phyloP scores from a whole-genome alignment of 2,329 filamentous ascomycete species.

The Calonectria henricotiae region DNA sequence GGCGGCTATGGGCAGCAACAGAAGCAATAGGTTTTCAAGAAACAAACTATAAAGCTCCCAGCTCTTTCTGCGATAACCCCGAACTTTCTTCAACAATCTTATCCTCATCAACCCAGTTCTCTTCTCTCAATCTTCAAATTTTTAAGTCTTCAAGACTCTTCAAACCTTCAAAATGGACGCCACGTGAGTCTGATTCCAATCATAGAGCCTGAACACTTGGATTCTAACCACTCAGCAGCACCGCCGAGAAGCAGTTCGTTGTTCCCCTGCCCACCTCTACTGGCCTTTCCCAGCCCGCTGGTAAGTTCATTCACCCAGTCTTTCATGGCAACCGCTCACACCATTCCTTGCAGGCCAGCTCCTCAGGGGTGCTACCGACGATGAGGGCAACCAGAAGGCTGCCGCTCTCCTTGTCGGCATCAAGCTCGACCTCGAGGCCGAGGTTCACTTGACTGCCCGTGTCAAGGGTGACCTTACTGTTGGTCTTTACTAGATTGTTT shows the following conservation, averaged over 20 bases:
- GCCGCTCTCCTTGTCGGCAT: constrained; percentile 23
- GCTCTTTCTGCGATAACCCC: background rate
- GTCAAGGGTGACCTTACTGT: constrained; percentile 25
- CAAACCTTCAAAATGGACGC: constrained; percentile 20
- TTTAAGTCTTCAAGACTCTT: constrained; percentile 14
- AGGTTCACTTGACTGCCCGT: constrained; percentile 22
- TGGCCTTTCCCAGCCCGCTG: constrained; percentile 17
- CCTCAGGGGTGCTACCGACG: constrained; percentile 11
- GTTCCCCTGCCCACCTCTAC: constrained; percentile 23
- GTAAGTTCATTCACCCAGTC: background rate
- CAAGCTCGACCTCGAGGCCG: constrained; percentile 22
- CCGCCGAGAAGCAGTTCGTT: constrained; percentile 24
- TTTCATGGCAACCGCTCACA: background rate
- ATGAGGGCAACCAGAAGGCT: constrained; percentile 22
- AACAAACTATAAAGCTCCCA: constrained; percentile 3
- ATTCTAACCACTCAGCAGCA: constrained; percentile 8
- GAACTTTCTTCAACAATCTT: constrained; percentile 12
- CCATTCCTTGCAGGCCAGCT: background rate
- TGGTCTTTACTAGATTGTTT: constrained; percentile 24
- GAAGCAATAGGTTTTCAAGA: background rate
- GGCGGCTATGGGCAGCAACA: constrained; percentile 2
- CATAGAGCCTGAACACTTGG: background rate
- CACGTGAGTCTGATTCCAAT: constrained; percentile 6
- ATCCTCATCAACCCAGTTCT: constrained; percentile 3
- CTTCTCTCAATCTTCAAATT: constrained; percentile 5